Base-by-base conservation (phyloP, 495 filamentous ascomycete genomes). In the Penicillium angulare region DNA sequence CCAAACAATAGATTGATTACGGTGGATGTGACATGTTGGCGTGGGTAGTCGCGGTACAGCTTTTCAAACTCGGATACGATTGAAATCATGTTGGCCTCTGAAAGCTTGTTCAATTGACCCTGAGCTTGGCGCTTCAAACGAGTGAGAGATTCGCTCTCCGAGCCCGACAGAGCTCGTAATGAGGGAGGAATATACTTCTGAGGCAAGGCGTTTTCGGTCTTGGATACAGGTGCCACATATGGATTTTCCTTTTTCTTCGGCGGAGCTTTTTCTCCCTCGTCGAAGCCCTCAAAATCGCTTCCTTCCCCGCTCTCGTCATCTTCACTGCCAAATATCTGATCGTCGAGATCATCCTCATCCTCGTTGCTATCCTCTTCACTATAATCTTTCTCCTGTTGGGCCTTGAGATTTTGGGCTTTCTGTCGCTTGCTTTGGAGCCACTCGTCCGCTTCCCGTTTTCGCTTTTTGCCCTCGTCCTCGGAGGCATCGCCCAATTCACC, bases 151-250 rank as follows among this genome's bases (percentile, higher is more conserved):
- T 96, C 90, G 1, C 78, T 74, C 42, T 88, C 84, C 1, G 82
- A 82, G 9, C 79, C 72, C 0, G 75, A 67, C 22, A 75, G 69
- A 46, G 80, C 83, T 23, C 92, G 84, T 24, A 93, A 72, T 8
- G 90, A 93, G 8, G 92, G 93, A 7, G 95, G 92, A 8, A 96
- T 81, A 53, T 98, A 97, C 82, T 95, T 86, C 13, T 62, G 64
- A 5, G 68, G 44, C n/a, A 58, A 45, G 5, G 61, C 53, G 0
- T 49, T 39, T 18, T 59, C 57, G 2, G 66, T 8, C 17, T 68
- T 58, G 21, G 65, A 49, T 2, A 69, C 64, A 10, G 83, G 83
- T 6, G 84, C 79, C 49, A 83, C 62, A 46, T 85, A 87, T 13
- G 84, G 84, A 44, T 87, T 86, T 66, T 87, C 84, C 15, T 69